Evolutionary conservation across 2,329 filamentous ascomycete species (phyloP), one percentile per base, ranked within the genome.

Genomic region (Xylariaceae sp.): DNA sequence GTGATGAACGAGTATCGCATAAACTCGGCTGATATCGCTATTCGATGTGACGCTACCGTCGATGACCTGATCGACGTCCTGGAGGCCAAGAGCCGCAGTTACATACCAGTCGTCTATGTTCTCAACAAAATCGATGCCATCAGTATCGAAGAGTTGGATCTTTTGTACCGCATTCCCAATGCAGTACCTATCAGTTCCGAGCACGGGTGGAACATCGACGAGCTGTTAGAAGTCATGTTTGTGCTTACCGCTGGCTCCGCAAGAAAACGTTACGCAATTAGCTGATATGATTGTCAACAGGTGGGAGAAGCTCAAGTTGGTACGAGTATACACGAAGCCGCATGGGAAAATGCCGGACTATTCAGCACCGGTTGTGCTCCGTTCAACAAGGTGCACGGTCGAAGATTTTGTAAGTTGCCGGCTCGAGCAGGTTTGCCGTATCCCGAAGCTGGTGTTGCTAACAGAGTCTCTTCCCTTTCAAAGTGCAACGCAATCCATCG

Each of bases 81-180:
- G 31, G 92, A 98, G 65, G 90, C 90, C 32, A 95, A 87, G 73
- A 88, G 84, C 61, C 78, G 92, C 65, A 88, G 86, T 61, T 98
- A 98, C 63, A 97, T 98, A 50, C 92, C 92, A n/a, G 92, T 97
- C 49, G 87, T 98, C 38, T 98, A 98, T 68, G 92, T 94, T 29
- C 75, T 98, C 56, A 98, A 98, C 77, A 98, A 98, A 73, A 98
- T 98, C 53, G 92, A 98, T 66, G 81, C 89, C 39, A 97, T 98
- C 62, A 90, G 87, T 36, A 97, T 98, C 53, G 90, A 98, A 66
- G 92, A 98, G 66, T 74, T 98, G 46, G 92, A 98, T 65, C 70
- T 98, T 45, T 74, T 98, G 18, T 97, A 98, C 68, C 83, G 90
- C 29, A 98, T 98, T 51, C 92, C 92, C 34, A 94, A 97, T 61